A percentile compares a stretch with the other conserved stretches of the same genome.
Conservation (phyloP, 192 early-diverging fungal species). For the Coemansia reversa region DNA sequence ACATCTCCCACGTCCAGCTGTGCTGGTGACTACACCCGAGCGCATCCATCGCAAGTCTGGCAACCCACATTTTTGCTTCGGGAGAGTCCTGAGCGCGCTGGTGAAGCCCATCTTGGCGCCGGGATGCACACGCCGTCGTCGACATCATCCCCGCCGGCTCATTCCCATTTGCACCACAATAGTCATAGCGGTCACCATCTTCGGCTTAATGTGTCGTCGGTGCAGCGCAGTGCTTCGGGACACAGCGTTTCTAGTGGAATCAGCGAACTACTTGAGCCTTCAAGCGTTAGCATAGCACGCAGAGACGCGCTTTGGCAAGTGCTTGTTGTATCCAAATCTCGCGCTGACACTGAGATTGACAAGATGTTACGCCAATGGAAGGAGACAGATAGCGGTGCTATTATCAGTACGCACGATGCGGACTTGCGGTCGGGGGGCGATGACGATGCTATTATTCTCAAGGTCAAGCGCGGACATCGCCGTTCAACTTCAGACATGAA, state of each 20-base stretch:
- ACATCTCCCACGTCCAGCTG: slow-evolving; percentile 49
- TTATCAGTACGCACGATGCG: slow-evolving; percentile 40
- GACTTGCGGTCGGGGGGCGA: slow-evolving; percentile 40
- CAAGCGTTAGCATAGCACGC: slow-evolving; percentile 49
- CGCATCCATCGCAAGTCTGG: slow-evolving; percentile 25
- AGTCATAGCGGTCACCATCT: slow-evolving; percentile 32
- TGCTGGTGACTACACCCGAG: slow-evolving; percentile 30
- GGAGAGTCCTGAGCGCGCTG: slow-evolving; percentile 41
- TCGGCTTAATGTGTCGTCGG: slow-evolving; percentile 37
- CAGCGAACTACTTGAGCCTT: slow-evolving; percentile 54
- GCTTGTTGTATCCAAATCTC: slow-evolving; percentile 50
- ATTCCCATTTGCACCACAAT: slow-evolving; percentile 18
- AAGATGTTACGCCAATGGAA: slow-evolving; percentile 51
- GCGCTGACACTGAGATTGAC: slow-evolving; percentile 51
- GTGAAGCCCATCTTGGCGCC: slow-evolving; percentile 12
- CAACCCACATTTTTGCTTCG: slow-evolving; percentile 22
- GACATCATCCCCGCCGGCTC: slow-evolving; percentile 40
- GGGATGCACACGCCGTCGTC: slow-evolving; percentile 43
- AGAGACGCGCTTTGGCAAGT: slow-evolving; percentile 55
- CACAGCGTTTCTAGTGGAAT: slow-evolving; percentile 53
- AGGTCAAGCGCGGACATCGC: slow-evolving; percentile 54
- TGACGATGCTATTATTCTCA: slow-evolving; percentile 53
- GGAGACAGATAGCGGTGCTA: slow-evolving; percentile 33
- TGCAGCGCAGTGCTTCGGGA: slow-evolving; percentile 49
- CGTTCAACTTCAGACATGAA: slow-evolving; percentile 49